Conservation (phyloP, 2,329 filamentous ascomycete genomes). For the Fusarium liriodendri region DNA sequence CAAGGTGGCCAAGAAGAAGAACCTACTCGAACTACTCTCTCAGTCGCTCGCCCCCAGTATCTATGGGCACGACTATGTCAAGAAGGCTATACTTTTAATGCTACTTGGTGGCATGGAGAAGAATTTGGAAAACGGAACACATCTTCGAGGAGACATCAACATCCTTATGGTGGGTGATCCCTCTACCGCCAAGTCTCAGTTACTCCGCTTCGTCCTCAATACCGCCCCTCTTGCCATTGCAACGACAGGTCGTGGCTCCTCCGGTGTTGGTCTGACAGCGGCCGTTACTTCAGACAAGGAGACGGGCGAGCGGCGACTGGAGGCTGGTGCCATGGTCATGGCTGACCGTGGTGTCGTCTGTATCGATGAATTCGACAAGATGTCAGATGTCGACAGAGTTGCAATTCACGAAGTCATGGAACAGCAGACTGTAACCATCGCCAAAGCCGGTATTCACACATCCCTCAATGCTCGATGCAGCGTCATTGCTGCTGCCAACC, state of each 20-base stretch:
- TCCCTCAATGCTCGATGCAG: conserved; percentile 96
- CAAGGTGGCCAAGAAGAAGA: conserved; percentile 93
- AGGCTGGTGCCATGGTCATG: conserved; percentile 99
- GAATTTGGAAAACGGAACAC: conserved; percentile 97
- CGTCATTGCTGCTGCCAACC: conserved; percentile 95
- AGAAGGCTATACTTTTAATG: conserved; percentile 97
- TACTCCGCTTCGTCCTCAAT: conserved; percentile 95
- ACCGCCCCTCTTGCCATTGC: conserved; percentile 96
- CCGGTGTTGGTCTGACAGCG: conserved; percentile 95
- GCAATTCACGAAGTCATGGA: conserved; percentile 99
- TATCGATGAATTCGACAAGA: conserved; percentile 99
- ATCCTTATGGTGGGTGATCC: conserved; percentile 99
- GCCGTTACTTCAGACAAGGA: conserved; percentile 98
- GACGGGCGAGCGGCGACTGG: conserved; percentile 91
- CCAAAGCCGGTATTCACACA: conserved; percentile 98
- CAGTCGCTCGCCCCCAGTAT: conserved; percentile 97
- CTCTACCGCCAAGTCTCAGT: conserved; percentile 98
- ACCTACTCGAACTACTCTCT: conserved; percentile 90
- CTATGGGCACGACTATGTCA: conserved; percentile 96
- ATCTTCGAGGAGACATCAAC: conserved; percentile 98
- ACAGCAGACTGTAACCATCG: conserved; percentile 98
- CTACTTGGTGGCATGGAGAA: conserved; percentile 97
- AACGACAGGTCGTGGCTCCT: conserved; percentile 95
- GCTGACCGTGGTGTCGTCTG: conserved; percentile 97
- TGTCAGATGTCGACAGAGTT: conserved; percentile 97